These are phyloP conservation scores for Phytophthora colocasiae DNA, from an alignment of 352 stramenopile genomes.

Conservation along the genomic window DNA sequence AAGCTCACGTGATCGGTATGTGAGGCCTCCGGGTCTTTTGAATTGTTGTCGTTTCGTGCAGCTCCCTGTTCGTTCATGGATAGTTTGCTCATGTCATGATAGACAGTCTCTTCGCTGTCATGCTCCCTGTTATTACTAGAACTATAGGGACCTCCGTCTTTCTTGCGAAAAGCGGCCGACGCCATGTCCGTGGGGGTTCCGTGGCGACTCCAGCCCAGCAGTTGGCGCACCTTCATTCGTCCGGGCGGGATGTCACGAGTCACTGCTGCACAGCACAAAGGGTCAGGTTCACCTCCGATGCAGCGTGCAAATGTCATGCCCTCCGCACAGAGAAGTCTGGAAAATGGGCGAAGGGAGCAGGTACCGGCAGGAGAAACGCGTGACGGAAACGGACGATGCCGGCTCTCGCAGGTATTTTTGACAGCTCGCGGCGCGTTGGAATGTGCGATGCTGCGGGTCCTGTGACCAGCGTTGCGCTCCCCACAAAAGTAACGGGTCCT, in stretches of 20 bases:
- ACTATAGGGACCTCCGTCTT: constrained; percentile 1
- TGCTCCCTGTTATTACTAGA: constrained; percentile 34
- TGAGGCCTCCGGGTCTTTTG: constrained; percentile 19
- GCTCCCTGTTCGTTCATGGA: constrained; percentile 9
- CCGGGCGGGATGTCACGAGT: constrained; percentile 37
- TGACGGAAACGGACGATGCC: constrained; percentile 44
- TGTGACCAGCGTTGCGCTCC: constrained; percentile 18
- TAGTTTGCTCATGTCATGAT: constrained; percentile 22
- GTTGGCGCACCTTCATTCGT: constrained; percentile 55
- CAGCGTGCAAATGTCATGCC: constrained; percentile 63
- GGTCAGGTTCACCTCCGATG: constrained; percentile 58
- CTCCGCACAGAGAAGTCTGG: constrained; percentile 11
- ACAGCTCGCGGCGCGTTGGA: constrained; percentile 7
- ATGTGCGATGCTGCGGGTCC: constrained; percentile 30
- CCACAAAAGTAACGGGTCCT: constrained; percentile 10
- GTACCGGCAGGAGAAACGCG: constrained; percentile 28
- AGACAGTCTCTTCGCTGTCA: constrained; percentile 11
- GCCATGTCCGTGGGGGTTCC: constrained; percentile 17
- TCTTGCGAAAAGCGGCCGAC: constrained; percentile 21
- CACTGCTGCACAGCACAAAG: constrained; percentile 50
- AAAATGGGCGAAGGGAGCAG: constrained; percentile 21
- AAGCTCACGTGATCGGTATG: constrained; percentile 14
- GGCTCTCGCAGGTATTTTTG: constrained; percentile 20
- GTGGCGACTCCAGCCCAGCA: constrained; percentile 46
- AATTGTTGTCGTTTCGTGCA: constrained; percentile 30